Evolutionary conservation across 805 yeast species (phyloP).

Genomic region (Sugiyamaella lignohabitans): DNA sequence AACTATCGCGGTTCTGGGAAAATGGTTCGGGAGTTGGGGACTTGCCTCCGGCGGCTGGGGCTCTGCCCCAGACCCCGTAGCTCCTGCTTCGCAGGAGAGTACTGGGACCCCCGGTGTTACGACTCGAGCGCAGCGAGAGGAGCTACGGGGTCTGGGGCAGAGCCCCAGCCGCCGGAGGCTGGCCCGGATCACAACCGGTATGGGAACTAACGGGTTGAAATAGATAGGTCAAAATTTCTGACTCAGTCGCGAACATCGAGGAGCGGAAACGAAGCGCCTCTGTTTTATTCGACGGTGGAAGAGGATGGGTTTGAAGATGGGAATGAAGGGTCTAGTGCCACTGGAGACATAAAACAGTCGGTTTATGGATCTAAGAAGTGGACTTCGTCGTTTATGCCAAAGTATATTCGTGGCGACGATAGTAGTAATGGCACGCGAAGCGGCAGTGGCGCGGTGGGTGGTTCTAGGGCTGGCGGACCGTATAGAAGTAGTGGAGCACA

Average conservation of each 20-base stretch:
- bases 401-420: background rate
- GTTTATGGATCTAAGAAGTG: constrained; percentile 13
- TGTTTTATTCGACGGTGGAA: constrained; percentile 25
- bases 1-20: no score
- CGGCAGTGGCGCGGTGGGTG: background rate
- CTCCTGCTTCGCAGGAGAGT: no score
- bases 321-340: constrained; percentile 9
- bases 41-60: no score
- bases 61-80: no score
- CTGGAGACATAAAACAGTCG: no score
- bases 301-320: constrained; percentile 18
- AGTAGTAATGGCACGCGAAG: background rate
- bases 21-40: no score
- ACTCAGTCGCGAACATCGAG: constrained; percentile 27
- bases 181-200: no score
- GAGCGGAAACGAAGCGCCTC: constrained; percentile 23
- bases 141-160: no score
- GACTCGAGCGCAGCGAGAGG: no score
- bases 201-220: no score
- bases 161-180: no score
- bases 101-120: no score
- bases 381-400: constrained; percentile 12
- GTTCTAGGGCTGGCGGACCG: background rate
- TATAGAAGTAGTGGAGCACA: constrained; percentile 5
- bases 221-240: constrained; percentile 34